Evolutionary conservation across 2,329 filamentous ascomycete genomes (phyloP), one percentile per base, ranked within the genome.

Genomic region (Metarhizium album): DNA sequence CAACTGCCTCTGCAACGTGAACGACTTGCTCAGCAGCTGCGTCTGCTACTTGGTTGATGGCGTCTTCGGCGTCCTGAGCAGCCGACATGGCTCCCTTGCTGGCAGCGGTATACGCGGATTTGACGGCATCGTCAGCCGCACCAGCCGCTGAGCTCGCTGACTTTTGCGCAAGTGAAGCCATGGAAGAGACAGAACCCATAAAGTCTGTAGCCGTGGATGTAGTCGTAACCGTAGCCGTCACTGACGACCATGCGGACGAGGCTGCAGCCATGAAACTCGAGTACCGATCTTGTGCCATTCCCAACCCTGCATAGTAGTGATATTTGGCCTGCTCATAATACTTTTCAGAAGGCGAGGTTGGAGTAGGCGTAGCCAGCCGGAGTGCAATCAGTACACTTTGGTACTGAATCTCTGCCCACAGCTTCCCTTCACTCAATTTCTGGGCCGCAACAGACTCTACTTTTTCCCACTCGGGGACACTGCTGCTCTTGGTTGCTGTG

Each of bases 201-300:
- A 68, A 55, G n/a, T 77, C 60, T 47, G 81, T 80, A 2, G 80
- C 76, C n/a, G 37, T 40, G 4, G 80, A 76, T 0, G 79, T 83
- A 16, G 82, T 78, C 0, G 79, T 83, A 16, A 82, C 78, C 11
- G 80, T 79, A 6, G 80, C 80, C 1, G 75, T 78, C 38, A 75
- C 53, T 2, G 73, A 74, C 50, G 80, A 83, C 40, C 88, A 72
- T 20, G 83, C 86, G 35, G 78, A 81, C 9, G 85, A 88, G 7
- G 86, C 87, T 4, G 83, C 82, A 13, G 75, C 74, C 2, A 93
- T 57, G 60, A 93, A 91, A 47, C 84, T 83, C 4, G 83, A 82
- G 64, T 93, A 93, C 37, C 84, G 80, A 42, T 83, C 87, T 60
- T 94, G 85, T 1, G 89, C 88, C 43, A 88, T 66, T 27, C 88